Conservation (phyloP, 176 grass and related monocot species). For the Guadua angustifolia region DNA sequence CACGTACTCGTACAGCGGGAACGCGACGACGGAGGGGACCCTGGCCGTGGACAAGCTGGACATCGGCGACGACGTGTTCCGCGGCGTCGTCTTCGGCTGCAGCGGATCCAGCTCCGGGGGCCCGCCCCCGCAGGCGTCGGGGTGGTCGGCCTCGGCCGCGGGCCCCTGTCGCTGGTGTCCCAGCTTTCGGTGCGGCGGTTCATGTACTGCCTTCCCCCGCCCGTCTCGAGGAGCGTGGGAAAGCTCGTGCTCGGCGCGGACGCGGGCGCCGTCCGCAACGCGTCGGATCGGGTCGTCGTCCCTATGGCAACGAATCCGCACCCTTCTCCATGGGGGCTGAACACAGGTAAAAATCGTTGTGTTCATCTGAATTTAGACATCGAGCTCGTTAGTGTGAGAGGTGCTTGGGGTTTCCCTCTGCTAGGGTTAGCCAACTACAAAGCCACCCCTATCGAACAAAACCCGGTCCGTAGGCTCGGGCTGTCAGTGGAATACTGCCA, state of each 20-base stretch:
- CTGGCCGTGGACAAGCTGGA: conserved; percentile 58
- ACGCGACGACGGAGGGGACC: conserved; percentile 44
- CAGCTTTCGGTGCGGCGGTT: conserved; percentile 57
- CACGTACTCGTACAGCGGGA: conserved; percentile 59
- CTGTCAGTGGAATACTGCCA: no score
- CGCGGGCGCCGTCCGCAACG: conserved; percentile 34
- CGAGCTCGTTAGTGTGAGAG: no score
- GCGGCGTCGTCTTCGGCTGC: conserved; percentile 56
- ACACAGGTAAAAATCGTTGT: no score
- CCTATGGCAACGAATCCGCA: no score
- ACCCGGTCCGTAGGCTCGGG: no score
- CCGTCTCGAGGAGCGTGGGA: conserved; percentile 11
- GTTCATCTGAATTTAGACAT: no score
- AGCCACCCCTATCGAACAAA: no score
- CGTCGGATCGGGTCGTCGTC: conserved; percentile 34
- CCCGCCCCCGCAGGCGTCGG: background rate
- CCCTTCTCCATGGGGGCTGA: no score
- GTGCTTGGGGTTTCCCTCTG: no score
- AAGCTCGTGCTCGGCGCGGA: conserved; percentile 51
- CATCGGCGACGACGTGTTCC: conserved; percentile 46
- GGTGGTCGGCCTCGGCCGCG: conserved; percentile 55
- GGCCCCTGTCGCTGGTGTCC: conserved; percentile 48
- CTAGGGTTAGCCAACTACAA: no score
- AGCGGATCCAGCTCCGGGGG: conserved; percentile 43
- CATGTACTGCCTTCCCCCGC: conserved; percentile 66